Conservation (phyloP, 2,329 filamentous ascomycete species). For the Alternaria arborescens region DNA sequence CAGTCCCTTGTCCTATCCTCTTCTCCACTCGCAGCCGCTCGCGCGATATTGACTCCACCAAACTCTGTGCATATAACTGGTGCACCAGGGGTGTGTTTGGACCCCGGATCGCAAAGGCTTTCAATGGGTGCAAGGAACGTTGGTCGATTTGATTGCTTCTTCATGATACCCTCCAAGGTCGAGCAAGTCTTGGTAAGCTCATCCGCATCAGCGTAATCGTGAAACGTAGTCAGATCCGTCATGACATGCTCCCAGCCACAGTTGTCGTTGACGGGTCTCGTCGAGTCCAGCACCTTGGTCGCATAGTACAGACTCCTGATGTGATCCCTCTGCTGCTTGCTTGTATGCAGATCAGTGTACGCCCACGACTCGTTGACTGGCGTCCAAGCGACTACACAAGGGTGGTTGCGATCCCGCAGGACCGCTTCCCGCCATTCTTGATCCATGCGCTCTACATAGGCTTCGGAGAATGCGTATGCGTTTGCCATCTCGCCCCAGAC, state of each 20-base stretch:
- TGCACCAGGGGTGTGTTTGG: constrained; percentile 62
- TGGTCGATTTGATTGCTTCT: constrained; percentile 60
- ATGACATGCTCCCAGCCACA: constrained; percentile 75
- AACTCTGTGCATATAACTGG: constrained; percentile 74
- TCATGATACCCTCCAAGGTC: constrained; percentile 63
- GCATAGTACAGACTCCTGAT: constrained; percentile 69
- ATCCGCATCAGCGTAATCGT: constrained; percentile 70
- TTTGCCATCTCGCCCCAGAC: constrained; percentile 73
- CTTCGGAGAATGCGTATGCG: constrained; percentile 67
- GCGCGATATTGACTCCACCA: constrained; percentile 72
- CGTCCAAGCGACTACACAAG: constrained; percentile 72
- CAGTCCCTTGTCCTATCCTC: constrained; percentile 61
- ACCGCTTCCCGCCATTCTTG: constrained; percentile 71
- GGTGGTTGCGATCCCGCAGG: constrained; percentile 71
- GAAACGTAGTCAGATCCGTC: constrained; percentile 72
- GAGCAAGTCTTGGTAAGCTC: constrained; percentile 65
- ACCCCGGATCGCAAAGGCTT: constrained; percentile 49
- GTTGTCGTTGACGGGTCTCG: constrained; percentile 73
- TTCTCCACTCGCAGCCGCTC: constrained; percentile 40
- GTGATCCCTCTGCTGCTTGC: constrained; percentile 68
- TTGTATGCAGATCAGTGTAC: constrained; percentile 66
- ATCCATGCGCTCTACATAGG: constrained; percentile 68
- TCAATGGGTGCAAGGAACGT: constrained; percentile 64
- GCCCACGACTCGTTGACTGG: constrained; percentile 72
- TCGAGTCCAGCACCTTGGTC: constrained; percentile 71